Conservation (phyloP, 331 rosid genomes). For the Prunus yedoensis region DNA sequence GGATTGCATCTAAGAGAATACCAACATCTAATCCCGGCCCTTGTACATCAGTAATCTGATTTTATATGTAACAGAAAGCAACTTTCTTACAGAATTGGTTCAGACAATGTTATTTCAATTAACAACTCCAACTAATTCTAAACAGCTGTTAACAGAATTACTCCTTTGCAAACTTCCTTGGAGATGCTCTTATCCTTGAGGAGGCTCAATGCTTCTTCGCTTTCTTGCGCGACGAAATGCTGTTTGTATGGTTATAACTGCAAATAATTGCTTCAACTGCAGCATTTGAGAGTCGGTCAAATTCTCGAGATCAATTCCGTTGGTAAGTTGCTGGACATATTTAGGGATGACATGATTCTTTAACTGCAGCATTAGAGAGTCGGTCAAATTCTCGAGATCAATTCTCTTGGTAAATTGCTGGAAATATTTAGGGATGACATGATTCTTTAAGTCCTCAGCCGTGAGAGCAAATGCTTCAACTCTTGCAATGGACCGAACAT, state of each 20-base stretch:
- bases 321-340: background rate
- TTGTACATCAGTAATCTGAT: too few species aligned
- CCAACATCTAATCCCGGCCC: too few species aligned
- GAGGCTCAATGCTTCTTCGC: background rate
- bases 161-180: too few species aligned
- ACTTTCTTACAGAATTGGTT: too few species aligned
- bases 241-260: background rate
- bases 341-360: background rate
- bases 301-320: background rate
- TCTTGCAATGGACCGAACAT: background rate
- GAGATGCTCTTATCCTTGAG: background rate
- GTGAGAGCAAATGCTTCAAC: background rate
- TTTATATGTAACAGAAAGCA: too few species aligned
- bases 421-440: background rate
- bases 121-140: too few species aligned
- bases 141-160: too few species aligned
- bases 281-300: background rate
- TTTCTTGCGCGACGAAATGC: background rate
- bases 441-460: background rate
- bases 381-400: background rate
- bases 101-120: too few species aligned
- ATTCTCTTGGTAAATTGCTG: background rate
- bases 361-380: background rate
- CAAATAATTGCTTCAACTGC: background rate
- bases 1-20: too few species aligned